These are phyloP conservation scores for Silene noctiflora DNA, from an alignment of 179 eudicot genomes.

Conservation along the genomic window DNA sequence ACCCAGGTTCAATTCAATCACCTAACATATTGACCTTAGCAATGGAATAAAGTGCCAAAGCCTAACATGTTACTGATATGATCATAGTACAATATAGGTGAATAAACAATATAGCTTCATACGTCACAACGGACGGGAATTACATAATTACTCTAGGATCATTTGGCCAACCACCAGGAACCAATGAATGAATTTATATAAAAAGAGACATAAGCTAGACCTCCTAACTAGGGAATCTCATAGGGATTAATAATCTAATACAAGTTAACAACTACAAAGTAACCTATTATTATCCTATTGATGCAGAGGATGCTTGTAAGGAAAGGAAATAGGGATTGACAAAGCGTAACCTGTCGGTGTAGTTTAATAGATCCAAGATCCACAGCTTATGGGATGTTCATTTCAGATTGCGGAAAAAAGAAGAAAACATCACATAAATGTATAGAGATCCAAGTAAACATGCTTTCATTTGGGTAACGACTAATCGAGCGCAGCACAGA, in stretches of 20 bases:
- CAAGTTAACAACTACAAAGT: not conserved
- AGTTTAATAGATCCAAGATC: conserved; percentile 1
- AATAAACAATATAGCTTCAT: not conserved
- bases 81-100: not conserved
- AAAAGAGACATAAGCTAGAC: conserved; percentile 2
- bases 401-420: not conserved
- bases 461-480: not conserved
- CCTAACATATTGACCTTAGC: conserved; percentile 5
- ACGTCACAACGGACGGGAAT: not conserved
- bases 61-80: not conserved
- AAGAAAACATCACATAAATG: not conserved
- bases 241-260: conserved; percentile 5
- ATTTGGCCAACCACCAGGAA: not conserved
- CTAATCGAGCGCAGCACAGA: not conserved
- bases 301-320: conserved; percentile 1
- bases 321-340: not conserved
- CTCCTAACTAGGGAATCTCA: not conserved
- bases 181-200: not conserved
- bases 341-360: not conserved
- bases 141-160: not conserved
- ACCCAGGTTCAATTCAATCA: too few species aligned
- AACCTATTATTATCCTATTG: conserved; percentile 3
- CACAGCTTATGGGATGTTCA: not conserved
- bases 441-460: too few species aligned
- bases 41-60: not conserved